A percentile compares a stretch with the other conserved stretches of the same genome.
Conservation (phyloP, 2,329 filamentous ascomycete genomes). For the Fusarium setosum region DNA sequence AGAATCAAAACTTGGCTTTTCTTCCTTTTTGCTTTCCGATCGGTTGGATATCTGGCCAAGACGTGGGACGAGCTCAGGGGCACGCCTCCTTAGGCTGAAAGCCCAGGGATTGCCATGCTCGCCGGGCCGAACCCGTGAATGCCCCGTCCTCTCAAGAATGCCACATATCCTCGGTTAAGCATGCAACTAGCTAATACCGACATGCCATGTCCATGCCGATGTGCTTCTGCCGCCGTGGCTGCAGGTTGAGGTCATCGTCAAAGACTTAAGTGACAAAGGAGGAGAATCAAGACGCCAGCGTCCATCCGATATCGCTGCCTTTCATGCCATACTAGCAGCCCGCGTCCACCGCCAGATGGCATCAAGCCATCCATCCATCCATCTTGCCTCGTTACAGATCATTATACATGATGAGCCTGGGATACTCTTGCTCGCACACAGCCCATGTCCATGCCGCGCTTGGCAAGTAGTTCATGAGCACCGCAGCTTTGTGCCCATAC, state of each 20-base stretch:
- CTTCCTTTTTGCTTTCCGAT: constrained; percentile 11
- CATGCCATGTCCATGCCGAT: constrained; percentile 25
- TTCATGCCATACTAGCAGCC: background rate
- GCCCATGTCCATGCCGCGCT: constrained; percentile 54
- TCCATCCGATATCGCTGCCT: constrained; percentile 20
- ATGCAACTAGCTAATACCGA: constrained; percentile 9
- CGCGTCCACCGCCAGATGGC: background rate
- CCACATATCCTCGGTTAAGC: constrained; percentile 37
- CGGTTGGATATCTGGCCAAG: constrained; percentile 27
- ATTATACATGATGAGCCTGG: constrained; percentile 51
- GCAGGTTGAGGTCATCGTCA: constrained; percentile 10
- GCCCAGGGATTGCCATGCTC: constrained; percentile 2
- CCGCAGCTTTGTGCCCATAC: constrained; percentile 47
- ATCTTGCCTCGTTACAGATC: constrained; percentile 45
- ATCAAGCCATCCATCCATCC: constrained; percentile 15
- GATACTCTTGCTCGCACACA: constrained; percentile 47
- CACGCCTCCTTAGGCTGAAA: constrained; percentile 4
- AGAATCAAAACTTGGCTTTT: constrained; percentile 6
- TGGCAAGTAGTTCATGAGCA: constrained; percentile 49
- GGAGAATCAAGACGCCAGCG: constrained; percentile 1
- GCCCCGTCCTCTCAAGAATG: constrained; percentile 23
- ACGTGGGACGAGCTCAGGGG: constrained; percentile 20
- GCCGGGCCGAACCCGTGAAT: constrained; percentile 30
- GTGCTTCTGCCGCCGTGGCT: constrained; percentile 4
- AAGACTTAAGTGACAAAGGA: constrained; percentile 8